phyloP scores from a whole-genome alignment of 352 stramenopile species.

The Pythium guiyangense region DNA sequence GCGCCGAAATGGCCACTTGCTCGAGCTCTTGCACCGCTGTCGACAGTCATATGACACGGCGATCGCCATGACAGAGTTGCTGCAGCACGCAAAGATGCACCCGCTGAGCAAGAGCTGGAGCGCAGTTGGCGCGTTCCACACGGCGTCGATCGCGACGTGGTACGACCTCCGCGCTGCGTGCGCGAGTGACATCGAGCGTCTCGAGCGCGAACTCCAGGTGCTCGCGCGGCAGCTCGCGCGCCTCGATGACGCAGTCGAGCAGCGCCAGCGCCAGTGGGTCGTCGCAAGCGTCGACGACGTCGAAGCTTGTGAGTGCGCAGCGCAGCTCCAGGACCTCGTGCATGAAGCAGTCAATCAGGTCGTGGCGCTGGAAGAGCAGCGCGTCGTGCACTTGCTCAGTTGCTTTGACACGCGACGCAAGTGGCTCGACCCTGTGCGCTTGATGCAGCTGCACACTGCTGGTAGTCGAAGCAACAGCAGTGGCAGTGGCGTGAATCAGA shows the following conservation, averaged over 20 bases:
- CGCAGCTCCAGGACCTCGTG: constrained; percentile 20
- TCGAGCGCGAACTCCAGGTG: constrained; percentile 19
- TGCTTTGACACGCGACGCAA: constrained; percentile 18
- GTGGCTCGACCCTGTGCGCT: constrained; percentile 17
- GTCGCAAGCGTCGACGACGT: constrained; percentile 23
- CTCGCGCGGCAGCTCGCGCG: constrained; percentile 9
- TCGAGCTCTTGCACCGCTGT: constrained; percentile 18
- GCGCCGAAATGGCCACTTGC: constrained; percentile 14
- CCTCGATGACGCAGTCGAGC: constrained; percentile 9
- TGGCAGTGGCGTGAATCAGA: constrained; percentile 17
- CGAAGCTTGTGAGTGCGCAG: constrained; percentile 14
- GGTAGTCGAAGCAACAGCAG: neutral
- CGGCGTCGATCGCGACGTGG: constrained; percentile 18
- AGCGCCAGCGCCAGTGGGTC: constrained; percentile 19
- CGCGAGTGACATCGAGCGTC: constrained; percentile 15
- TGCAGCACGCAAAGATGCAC: constrained; percentile 35
- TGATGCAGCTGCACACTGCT: constrained; percentile 4
- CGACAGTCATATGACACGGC: constrained; percentile 24
- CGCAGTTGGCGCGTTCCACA: constrained; percentile 26
- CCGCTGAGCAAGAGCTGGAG: constrained; percentile 31
- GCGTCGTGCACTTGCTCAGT: constrained; percentile 21
- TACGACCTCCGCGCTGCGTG: constrained; percentile 23
- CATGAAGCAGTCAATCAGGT: constrained; percentile 20
- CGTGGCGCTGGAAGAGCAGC: constrained; percentile 15
- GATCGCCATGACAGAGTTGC: constrained; percentile 9